A percentile compares a stretch with the other conserved stretches of the same genome.
Evolutionary conservation across 768 basidiomycete genomes (phyloP).

Genomic region (Lyophyllum semitale): DNA sequence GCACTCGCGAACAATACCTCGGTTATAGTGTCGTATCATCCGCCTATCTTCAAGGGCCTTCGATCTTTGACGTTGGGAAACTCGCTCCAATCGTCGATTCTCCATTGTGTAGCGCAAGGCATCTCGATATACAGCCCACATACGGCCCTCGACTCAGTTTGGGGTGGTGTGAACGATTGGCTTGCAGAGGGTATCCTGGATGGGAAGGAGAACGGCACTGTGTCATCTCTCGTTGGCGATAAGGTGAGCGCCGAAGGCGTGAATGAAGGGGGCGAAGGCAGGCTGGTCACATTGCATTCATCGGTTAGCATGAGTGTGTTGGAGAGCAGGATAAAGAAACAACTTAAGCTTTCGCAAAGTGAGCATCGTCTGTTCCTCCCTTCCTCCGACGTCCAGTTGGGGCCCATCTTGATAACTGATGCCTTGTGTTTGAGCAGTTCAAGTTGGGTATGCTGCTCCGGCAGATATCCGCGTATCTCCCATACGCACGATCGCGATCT

Average conservation of each 20-base stretch:
- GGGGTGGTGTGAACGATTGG: constrained; percentile 91
- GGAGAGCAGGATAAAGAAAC: constrained; percentile 67
- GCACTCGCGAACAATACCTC: constrained; percentile 61
- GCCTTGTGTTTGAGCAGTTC: constrained; percentile 47
- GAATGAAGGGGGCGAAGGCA: constrained; percentile 63
- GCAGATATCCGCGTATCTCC: constrained; percentile 28
- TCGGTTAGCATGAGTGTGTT: constrained; percentile 62
- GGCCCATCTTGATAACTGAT: constrained; percentile 19
- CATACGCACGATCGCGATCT: constrained; percentile 76
- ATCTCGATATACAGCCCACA: constrained; percentile 90
- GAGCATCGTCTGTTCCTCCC: constrained; percentile 22
- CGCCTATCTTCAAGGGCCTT: constrained; percentile 78
- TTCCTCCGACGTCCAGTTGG: constrained; percentile 6
- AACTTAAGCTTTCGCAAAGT: constrained; percentile 65
- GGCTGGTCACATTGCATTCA: constrained; percentile 62
- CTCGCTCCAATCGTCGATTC: constrained; percentile 77
- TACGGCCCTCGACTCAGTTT: constrained; percentile 82
- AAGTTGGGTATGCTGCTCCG: constrained; percentile 56
- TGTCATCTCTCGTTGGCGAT: constrained; percentile 40
- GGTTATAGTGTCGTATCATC: constrained; percentile 82
- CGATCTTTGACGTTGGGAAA: constrained; percentile 76
- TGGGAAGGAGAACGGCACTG: constrained; percentile 33
- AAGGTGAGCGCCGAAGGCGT: constrained; percentile 38
- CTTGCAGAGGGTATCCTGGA: constrained; percentile 59
- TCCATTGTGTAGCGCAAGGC: constrained; percentile 79